Percentiles rank a stretch among this genome's conserved stretches.
Conservation (phyloP, 345 rosid genomes). For the Brassica cretica region DNA sequence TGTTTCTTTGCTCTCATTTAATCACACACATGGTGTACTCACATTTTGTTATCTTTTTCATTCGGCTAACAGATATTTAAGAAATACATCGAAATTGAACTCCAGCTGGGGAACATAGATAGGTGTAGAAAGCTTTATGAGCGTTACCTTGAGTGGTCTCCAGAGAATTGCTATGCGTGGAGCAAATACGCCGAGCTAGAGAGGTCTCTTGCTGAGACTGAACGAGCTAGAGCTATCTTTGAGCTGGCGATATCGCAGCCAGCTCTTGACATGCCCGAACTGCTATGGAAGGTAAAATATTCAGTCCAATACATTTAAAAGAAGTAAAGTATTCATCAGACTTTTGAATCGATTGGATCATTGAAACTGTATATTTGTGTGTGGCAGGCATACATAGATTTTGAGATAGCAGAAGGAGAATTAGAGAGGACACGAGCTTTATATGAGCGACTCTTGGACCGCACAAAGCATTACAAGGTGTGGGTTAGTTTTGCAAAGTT, state of each 20-base stretch:
- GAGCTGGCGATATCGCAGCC: slow-evolving; percentile 2
- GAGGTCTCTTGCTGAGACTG: background rate
- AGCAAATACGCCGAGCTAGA: background rate
- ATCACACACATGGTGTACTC: background rate
- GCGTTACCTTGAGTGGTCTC: slow-evolving; percentile 17
- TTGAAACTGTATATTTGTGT: background rate
- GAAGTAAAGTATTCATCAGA: background rate
- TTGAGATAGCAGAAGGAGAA: background rate
- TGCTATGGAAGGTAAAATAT: slow-evolving; percentile 4
- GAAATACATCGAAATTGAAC: background rate
- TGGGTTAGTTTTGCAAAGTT: slow-evolving; percentile 17
- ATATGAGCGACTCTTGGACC: slow-evolving; percentile 10
- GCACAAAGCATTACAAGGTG: slow-evolving; percentile 6
- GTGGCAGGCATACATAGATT: slow-evolving; percentile 12
- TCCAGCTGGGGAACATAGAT: slow-evolving; percentile 2
- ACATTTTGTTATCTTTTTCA: background rate
- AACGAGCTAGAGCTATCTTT: slow-evolving; percentile 10
- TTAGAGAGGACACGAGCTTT: background rate
- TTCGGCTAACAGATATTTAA: slow-evolving; percentile 9
- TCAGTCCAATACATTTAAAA: background rate
- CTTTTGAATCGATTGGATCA: background rate
- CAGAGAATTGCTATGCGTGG: slow-evolving; percentile 16
- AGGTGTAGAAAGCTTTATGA: slow-evolving; percentile 2
- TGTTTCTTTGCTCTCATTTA: background rate
- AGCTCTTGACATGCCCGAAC: slow-evolving; percentile 13